Base-by-base conservation (phyloP, 345 rosid species). In the Litchi chinensis region DNA sequence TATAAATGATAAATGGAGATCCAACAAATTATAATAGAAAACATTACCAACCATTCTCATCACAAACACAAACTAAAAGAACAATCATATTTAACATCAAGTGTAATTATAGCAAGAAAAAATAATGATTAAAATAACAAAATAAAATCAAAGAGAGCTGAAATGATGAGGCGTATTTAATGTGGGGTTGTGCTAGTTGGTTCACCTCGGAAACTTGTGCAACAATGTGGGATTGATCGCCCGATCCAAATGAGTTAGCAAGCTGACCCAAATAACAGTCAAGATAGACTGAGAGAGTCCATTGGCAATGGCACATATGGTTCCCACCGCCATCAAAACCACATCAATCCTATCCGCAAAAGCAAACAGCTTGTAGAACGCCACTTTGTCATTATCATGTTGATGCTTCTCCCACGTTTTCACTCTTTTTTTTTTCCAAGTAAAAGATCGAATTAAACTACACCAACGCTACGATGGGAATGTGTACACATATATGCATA, bases 261-360 rank as follows among this genome's bases (percentile, higher is more conserved):
- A 93, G 81, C 28, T 85, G 79, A 15, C 97, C 97, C 32, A 91
- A 26, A 93, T 73, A 68, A 90, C 48, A 6, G 88, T 69, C 88
- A 82, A 83, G 26, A 90, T 10, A 24, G 95, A 94, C 82, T 82
- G 90, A 16, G 86, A 2, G 15, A 93, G 26, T 6, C 94, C 95
- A 68, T 81, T 90, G 18, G 62, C 95, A 70, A 83, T 57, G 62
- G 86, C 88, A 6, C 78, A 52, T n/a, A 86, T 0, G 3, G 83
- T 65, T 40, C 97, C 95, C 1, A 87, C 80, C n/a, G 41, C 68
- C 90, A 90, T 88, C 83, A 91, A 75, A 44, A 72, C 18, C 16
- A 81, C 68, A 70, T 93, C 95, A 6, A 75, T n/a, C 65, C 73
- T 75, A 71, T 93, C 94, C 0, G 95, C 93, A 62, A 90, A 93